A percentile compares a stretch with the other conserved stretches of the same genome.
These are phyloP conservation scores for Diaporthe ilicicola DNA, from an alignment of 2,329 filamentous ascomycete species.

Conservation along the genomic window DNA sequence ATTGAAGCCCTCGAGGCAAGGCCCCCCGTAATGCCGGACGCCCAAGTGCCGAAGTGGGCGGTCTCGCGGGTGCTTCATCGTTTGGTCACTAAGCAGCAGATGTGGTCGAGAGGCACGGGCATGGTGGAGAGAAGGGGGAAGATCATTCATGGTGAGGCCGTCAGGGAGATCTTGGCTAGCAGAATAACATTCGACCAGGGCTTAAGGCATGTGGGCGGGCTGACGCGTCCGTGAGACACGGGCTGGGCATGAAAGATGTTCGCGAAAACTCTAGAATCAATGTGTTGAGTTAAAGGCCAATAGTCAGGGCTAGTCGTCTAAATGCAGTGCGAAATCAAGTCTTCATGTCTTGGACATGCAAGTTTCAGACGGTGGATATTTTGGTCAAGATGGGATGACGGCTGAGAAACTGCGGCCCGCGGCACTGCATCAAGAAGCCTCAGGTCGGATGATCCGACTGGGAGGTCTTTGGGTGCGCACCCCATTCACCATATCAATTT, in stretches of 20 bases:
- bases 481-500: not conserved
- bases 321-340: not conserved
- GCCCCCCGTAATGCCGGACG: not conserved
- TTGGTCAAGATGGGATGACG: not conserved
- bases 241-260: not conserved
- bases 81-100: not conserved
- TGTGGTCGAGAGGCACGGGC: not conserved
- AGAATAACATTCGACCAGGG: not conserved
- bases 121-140: not conserved
- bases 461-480: not conserved
- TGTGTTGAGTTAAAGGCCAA: not conserved
- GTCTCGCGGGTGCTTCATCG: not conserved
- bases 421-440: not conserved
- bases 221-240: constrained; percentile 9
- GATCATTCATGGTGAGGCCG: not conserved
- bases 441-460: not conserved
- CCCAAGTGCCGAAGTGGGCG: not conserved
- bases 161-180: not conserved
- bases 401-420: not conserved
- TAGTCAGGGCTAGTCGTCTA: not conserved
- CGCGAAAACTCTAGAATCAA: not conserved
- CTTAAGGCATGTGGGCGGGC: constrained; percentile 1
- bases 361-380: constrained; percentile 5
- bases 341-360: not conserved
- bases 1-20: not conserved